Evolutionary conservation across 148 eudicot species (phyloP), one percentile per base, ranked within the genome.

Genomic region (Vaccinium vitisidaea): DNA sequence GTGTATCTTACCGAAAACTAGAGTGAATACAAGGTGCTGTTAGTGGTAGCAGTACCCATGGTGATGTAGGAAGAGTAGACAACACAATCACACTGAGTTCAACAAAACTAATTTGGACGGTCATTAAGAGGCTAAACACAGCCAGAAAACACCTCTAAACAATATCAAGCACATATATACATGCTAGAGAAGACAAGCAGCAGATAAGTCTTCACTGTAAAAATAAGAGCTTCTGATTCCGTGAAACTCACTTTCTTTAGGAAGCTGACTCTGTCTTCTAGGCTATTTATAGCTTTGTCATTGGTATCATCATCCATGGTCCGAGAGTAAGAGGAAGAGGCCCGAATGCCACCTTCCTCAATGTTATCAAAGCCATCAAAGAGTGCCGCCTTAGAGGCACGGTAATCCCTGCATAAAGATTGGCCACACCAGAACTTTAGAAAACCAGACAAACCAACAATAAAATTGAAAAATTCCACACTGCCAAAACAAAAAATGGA

Each of bases 281-380:
- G 86, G 86, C 87, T 93, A 88, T 91, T 87, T 74, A 95, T 82
- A 49, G 93, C 93, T 85, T 87, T 91, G 79, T 93, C 96, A 82
- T 95, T 95, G 79, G 89, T 93, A 75, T 86, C 92, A 80, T 95
- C 96, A 84, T 84, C 89, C 74, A 89, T 88, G 59, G 91, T 94
- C 85, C 87, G 87, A 76, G 95, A 88, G 85, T 87, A 90, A 39
- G 95, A 91, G 13, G 95, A 89, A 56, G 98, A 88, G 86, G 93
- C 92, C 83, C 91, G 91, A 52, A 94, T 90, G 87, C 98, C 96
- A 86, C 98, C 98, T 85, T 91, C 98, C 92, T 94, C 96, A 82
- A 94, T 89, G 80, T 71, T 82, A 89, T 92, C 93, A 70, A 87
- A 87, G 71, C 83, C 89, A 88, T 93, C 96, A 84, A 93, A 88